Base-by-base conservation (phyloP, 495 filamentous ascomycete species). In the Neurospora pannonica region DNA sequence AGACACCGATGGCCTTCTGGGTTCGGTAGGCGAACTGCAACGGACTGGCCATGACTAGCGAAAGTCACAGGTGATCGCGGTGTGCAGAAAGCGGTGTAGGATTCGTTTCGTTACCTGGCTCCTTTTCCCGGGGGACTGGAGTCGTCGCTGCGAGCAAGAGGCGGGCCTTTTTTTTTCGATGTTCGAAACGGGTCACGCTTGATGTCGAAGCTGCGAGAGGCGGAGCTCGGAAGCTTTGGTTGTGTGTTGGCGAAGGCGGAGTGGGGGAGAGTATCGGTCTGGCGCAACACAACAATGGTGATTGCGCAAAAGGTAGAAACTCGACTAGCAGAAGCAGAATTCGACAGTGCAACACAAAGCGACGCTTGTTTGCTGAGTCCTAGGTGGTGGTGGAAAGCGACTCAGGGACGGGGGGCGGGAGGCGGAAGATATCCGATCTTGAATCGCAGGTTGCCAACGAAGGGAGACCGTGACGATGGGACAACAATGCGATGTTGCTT, bases 11-110 rank as follows among this genome's bases (percentile, higher is more conserved):
- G 77, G 90, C 92, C 89, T 97, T 98, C 84, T 95, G 91, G 82
- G 96, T 97, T 81, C 96, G 93, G 88, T 92, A 97, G 80, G 93
- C 93, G 89, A 97, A 90, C 90, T 97, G 94, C 83, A 93, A 92
- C 76, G 92, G 91, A 86, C 83, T 89, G 79, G 94, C 92, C 94
- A 97, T 97, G 88, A 90, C 90, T 92, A 93, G 87, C 89, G 77
- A 92, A 92, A 92, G 91, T 84, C 91, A 92, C 90, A 92, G 90
- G 77, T 79, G 71, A 77, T 80, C 79, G 74, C 79, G 74, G 75
- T 76, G 36, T 62, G 75, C 79, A 82, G 79, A 42, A 69, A 74
- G 54, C 54, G 71, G 74, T 40, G 54, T 24, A 17, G 46, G 43
- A 70, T 71, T 70, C 69, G 72, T 75, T 74, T 71, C 73, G 73